Conservation (phyloP, 1,284 basidiomycete species). For the Anthracocystis setariae region DNA sequence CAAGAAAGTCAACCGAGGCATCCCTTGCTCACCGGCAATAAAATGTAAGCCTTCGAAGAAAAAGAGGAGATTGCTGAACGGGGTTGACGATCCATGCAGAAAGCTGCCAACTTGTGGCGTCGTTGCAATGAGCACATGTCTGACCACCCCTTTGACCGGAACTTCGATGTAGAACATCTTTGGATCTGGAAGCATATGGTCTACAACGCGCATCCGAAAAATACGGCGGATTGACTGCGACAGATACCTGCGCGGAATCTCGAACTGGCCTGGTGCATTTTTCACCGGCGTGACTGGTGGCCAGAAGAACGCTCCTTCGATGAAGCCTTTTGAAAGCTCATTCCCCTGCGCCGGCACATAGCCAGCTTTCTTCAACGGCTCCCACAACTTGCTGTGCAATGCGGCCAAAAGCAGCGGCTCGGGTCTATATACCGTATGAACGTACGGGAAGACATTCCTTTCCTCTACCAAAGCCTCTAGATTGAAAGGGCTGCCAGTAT, state of each 20-base stretch:
- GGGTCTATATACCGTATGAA: neutral
- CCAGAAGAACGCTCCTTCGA: neutral
- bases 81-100: too few species aligned
- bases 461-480: too few species aligned
- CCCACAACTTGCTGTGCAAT: neutral
- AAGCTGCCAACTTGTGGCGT: too few species aligned
- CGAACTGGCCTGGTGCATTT: neutral
- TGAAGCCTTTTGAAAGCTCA: neutral
- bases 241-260: neutral
- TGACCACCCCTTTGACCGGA: neutral
- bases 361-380: too few species aligned
- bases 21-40: neutral
- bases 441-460: neutral
- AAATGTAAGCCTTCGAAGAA: neutral
- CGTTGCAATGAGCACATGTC: neutral
- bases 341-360: too few species aligned
- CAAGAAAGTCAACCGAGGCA: neutral
- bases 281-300: neutral
- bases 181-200: neutral
- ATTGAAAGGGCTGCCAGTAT: neutral
- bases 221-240: neutral
- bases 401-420: neutral
- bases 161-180: neutral
- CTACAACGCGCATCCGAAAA: neutral
- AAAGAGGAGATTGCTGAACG: neutral